These are phyloP conservation scores for Hymenoscyphus fructigenus DNA, from an alignment of 2,329 filamentous ascomycete genomes.

Conservation along the genomic window DNA sequence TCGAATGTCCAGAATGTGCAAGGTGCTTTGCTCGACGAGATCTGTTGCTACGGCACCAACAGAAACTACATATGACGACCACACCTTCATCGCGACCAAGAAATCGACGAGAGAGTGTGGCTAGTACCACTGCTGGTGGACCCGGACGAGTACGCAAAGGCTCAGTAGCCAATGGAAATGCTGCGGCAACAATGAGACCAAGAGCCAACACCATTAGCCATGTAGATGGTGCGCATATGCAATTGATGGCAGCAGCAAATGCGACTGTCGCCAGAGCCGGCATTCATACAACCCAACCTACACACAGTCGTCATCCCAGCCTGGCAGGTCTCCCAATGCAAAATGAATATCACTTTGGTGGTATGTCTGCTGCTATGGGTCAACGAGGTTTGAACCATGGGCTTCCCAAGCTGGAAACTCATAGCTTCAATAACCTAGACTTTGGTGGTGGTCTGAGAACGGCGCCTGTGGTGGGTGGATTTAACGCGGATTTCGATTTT, in stretches of 20 bases:
- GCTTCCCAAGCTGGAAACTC: conserved; percentile 81
- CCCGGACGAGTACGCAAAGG: conserved; percentile 85
- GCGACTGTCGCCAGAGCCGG: conserved; percentile 47
- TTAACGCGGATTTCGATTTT: conserved; percentile 66
- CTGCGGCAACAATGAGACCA: conserved; percentile 69
- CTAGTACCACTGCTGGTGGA: conserved; percentile 65
- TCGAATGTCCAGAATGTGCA: conserved; percentile 92
- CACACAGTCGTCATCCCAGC: conserved; percentile 72
- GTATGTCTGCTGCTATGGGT: conserved; percentile 68
- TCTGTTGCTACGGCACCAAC: conserved; percentile 88
- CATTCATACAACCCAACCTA: conserved; percentile 51
- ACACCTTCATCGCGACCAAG: conserved; percentile 84
- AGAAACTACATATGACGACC: conserved; percentile 94
- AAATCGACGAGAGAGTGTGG: conserved; percentile 83
- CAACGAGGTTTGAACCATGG: conserved; percentile 66
- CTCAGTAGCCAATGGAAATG: conserved; percentile 67
- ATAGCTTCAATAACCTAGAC: conserved; percentile 64
- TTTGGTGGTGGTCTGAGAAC: conserved; percentile 71
- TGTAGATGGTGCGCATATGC: conserved; percentile 74
- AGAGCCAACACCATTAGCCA: conserved; percentile 96
- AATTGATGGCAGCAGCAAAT: conserved; percentile 65
- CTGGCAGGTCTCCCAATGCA: conserved; percentile 65
- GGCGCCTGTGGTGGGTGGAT: conserved; percentile 67
- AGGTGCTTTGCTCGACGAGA: conserved; percentile 94
- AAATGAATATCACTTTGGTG: conserved; percentile 64